A percentile compares a stretch with the other conserved stretches of the same genome.
phyloP scores from a whole-genome alignment of 805 yeast genomes.

The Babjeviella inositovora region DNA sequence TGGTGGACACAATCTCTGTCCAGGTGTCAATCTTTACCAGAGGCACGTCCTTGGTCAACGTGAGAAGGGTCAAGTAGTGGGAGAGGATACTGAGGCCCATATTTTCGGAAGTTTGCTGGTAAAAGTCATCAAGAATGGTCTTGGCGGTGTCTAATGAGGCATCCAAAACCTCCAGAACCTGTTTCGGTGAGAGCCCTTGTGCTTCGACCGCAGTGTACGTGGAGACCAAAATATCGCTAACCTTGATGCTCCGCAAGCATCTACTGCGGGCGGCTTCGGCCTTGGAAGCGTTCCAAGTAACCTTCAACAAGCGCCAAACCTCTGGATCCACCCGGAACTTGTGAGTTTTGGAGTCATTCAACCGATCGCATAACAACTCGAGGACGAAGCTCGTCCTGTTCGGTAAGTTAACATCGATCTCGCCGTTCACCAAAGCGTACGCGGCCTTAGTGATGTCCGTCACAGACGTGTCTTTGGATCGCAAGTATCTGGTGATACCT shows the following conservation, averaged over 20 bases:
- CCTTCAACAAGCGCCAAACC: conserved; percentile 34
- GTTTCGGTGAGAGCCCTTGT: too few relatives aligned
- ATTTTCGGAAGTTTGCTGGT: too few relatives aligned
- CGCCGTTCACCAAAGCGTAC: conserved; percentile 13
- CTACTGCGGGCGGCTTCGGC: conserved; percentile 17
- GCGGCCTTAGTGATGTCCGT: conserved; percentile 20
- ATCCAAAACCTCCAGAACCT: too few relatives aligned
- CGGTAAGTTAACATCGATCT: conserved; percentile 29
- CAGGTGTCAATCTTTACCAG: too few relatives aligned
- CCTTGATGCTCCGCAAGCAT: conserved; percentile 21
- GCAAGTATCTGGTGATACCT: conserved; percentile 35
- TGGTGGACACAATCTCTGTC: too few relatives aligned
- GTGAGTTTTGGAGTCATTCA: conserved; percentile 27
- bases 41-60: too few relatives aligned
- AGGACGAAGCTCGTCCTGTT: conserved; percentile 35
- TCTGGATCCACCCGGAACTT: conserved; percentile 21
- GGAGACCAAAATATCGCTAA: conserved; percentile 17
- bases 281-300: conserved; percentile 16
- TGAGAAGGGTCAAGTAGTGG: too few relatives aligned
- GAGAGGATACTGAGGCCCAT: too few relatives aligned
- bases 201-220: too few relatives aligned
- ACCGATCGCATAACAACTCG: conserved; percentile 43
- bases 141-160: too few relatives aligned
- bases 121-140: too few relatives aligned
- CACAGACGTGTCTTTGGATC: conserved; percentile 32